A percentile compares a stretch with the other conserved stretches of the same genome.
These are phyloP conservation scores for Wickerhamomyces tratensis DNA, from an alignment of 805 yeast genomes.

Conservation along the genomic window DNA sequence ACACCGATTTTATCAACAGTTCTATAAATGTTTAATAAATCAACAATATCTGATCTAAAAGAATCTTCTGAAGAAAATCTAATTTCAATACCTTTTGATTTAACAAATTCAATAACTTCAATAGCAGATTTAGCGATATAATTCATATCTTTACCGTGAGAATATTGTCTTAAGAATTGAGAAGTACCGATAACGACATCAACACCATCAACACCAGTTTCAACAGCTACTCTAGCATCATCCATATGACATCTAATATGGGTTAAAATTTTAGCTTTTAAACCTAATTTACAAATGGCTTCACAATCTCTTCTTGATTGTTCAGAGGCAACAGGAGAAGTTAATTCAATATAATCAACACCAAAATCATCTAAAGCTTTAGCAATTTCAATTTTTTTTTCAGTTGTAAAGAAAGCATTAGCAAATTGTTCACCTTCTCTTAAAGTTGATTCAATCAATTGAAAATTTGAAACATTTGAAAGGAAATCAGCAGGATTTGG, in stretches of 20 bases:
- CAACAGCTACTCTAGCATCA: constrained; percentile 94
- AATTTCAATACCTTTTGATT: constrained; percentile 93
- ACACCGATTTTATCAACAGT: constrained; percentile 97
- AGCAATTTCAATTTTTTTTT: constrained; percentile 93
- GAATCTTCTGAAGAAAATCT: constrained; percentile 97
- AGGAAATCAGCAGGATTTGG: constrained; percentile 90
- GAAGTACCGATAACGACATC: constrained; percentile 98
- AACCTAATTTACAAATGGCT: constrained; percentile 95
- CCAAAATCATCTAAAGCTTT: constrained; percentile 96
- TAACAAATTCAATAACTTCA: constrained; percentile 95
- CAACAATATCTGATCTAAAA: constrained; percentile 94
- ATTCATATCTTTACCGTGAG: constrained; percentile 98
- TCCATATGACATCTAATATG: constrained; percentile 99
- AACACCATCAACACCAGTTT: constrained; percentile 98
- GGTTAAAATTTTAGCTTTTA: constrained; percentile 90
- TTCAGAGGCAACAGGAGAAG: constrained; percentile 97
- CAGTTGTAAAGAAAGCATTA: constrained; percentile 90
- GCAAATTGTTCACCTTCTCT: constrained; percentile 99
- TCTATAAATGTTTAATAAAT: constrained; percentile 87
- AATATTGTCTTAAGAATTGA: constrained; percentile 84
- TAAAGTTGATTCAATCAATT: constrained; percentile 88
- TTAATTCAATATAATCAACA: constrained; percentile 94
- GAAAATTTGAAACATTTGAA: constrained; percentile 82
- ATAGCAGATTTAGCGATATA: constrained; percentile 93
- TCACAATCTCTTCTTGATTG: constrained; percentile 91